Evolutionary conservation across 345 rosid genomes (phyloP), one percentile per base, ranked within the genome.

Genomic region (Melaleuca alternifolia): DNA sequence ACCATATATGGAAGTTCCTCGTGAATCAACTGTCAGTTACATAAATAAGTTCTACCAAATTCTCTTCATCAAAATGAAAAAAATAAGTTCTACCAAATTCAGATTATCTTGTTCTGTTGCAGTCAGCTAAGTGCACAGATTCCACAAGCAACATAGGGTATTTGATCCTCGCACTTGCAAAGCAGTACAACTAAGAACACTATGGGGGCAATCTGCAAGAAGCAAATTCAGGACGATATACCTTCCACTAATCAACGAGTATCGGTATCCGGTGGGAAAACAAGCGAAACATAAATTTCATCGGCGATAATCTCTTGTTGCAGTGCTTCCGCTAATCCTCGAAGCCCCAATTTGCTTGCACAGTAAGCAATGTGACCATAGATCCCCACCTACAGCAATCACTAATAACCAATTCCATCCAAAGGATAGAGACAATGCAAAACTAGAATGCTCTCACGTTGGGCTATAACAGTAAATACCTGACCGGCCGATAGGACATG

Each of bases 341-440:
- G 91, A 13, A 96, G 95, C 26, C 95, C 99, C 87, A 95, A 97
- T 87, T 97, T 97, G 85, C 92, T 94, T 4, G 97, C 99, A 6
- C 96, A 94, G 88, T 97, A 97, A 48, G 95, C 98, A 54, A 97
- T 90, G 91, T 97, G 96, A 11, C 99, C 99, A 85, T 96, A 95
- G 41, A 97, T 77, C 50, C 99, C 99, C 82, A 95, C 99, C 98
- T 87, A 48, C 79, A 85, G 50, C 11, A 65, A 71, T 62, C 77
- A 30, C 44, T 23, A 15, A 5, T 62, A 44, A 62, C 44, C 77
- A 0, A 61, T 28, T 28, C 41, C 75, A 28, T 61, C 8, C 2
- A 7, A 61, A 14, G 41, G 41, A 61, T 61, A 61, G 41, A 2
- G 41, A 30, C 23, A 0, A 15, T 6, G 54, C 54, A 52, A 57